Evolutionary conservation across 768 basidiomycete species (phyloP), one percentile per base, ranked within the genome.

Genomic region (Suillus occidentalis): DNA sequence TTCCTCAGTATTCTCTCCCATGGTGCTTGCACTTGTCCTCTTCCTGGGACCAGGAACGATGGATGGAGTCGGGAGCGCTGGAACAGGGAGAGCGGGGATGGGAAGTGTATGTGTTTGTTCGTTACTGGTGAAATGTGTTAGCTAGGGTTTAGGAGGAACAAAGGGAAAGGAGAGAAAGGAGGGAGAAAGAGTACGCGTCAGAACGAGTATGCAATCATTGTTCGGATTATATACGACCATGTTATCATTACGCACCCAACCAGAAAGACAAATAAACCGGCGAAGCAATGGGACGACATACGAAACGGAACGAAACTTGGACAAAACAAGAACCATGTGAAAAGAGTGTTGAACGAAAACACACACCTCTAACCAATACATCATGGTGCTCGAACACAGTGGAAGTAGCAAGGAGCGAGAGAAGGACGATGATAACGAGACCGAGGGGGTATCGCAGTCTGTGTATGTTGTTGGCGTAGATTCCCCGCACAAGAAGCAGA

Each of bases 371-470:
- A 55, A 90, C 85, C 50, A 92, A 80, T 62, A 85, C 87, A 13
- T 82, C 79, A 66, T 92, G 87, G 66, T 90, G 91, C 63, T 84
- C 80, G 66, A 86, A 91, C 6, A 83, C 67, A 14, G 85, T 68
- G 7, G 89, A 85, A 60, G 85, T 90, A 5, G 78, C 79, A 34
- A 87, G 68, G 20, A 91, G 75, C 1, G 89, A 85, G 68, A 87
- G 12, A 64, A 91, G 76, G 1, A 88, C 84, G 18, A 87, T 67
- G 65, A 84, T 77, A 6, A 85, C 77, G 63, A 91, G 79, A 59
- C 86, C 62, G 52, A 87, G 71, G 1, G 92, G 91, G 66, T 91
- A 92, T 40, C 87, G 85, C 67, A 92, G 88, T 9, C 91, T 85
- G 63, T 1, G 22, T 34, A 42, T 14, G 10, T 31, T 8, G 42